Conservation (phyloP, 106 monocot species). For the Allium sativum region DNA sequence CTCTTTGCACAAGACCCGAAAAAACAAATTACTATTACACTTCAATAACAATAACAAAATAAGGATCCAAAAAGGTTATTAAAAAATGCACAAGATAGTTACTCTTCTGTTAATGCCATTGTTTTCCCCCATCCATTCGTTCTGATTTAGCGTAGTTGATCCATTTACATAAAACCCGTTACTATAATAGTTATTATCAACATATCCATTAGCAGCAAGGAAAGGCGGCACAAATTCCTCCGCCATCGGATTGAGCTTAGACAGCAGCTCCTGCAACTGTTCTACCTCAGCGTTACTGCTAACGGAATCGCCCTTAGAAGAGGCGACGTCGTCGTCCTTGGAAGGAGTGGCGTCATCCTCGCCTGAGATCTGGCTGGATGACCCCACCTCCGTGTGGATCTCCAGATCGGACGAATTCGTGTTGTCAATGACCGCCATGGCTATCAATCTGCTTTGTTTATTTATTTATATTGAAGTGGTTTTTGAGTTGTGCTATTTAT, state of each 20-base stretch:
- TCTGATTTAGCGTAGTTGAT: not conserved
- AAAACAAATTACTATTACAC: not conserved
- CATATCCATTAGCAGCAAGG: constrained; percentile 9
- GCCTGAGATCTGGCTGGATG: not conserved
- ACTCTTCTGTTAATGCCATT: constrained; percentile 7
- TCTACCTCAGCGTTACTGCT: constrained; percentile 33
- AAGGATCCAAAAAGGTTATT: too few relatives aligned
- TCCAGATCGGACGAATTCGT: constrained; percentile 22
- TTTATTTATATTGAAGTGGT: too few relatives aligned
- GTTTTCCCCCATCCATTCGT: constrained; percentile 5
- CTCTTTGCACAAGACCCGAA: constrained; percentile 19
- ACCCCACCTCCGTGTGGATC: not conserved
- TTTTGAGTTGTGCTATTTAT: too few relatives aligned
- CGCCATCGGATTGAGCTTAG: constrained; percentile 82
- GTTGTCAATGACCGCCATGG: constrained; percentile 44
- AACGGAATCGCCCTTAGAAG: not conserved
- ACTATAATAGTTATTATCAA: not conserved
- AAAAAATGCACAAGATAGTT: not conserved
- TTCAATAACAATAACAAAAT: not conserved
- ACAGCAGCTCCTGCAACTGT: constrained; percentile 61
- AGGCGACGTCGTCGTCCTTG: not conserved
- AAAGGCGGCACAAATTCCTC: constrained; percentile 85
- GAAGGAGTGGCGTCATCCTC: not conserved
- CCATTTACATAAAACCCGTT: constrained; percentile 6
- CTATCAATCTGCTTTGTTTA: not conserved